Conservation (phyloP, 768 basidiomycete species). For the Boletus coccyginus region DNA sequence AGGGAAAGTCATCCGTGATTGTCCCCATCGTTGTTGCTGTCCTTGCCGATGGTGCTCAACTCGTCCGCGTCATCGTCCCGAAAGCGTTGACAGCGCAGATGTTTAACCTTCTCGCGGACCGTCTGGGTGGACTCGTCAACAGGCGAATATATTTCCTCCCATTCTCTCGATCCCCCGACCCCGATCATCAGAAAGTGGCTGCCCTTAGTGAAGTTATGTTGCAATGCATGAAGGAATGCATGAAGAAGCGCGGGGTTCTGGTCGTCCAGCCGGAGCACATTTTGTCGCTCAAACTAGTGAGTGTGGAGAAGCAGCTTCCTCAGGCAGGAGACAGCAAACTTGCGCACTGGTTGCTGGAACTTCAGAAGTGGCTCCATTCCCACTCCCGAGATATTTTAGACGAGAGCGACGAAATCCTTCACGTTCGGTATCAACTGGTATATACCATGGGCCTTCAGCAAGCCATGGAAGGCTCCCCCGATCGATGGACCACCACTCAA, state of each 20-base stretch:
- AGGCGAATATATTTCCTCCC: slow-evolving; percentile 49
- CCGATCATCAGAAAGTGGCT: slow-evolving; percentile 14
- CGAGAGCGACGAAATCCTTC: slow-evolving; percentile 33
- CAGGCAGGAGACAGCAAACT: background rate
- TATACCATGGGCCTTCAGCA: slow-evolving; percentile 35
- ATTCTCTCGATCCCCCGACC: slow-evolving; percentile 41
- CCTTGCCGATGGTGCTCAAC: slow-evolving; percentile 41
- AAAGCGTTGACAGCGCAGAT: slow-evolving; percentile 47
- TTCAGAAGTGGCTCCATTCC: slow-evolving; percentile 26
- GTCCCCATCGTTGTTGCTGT: slow-evolving; percentile 41
- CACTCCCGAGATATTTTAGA: slow-evolving; percentile 29
- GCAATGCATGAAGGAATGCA: no score
- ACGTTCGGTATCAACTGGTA: slow-evolving; percentile 36
- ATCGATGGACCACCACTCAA: slow-evolving; percentile 35
- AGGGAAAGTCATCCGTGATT: slow-evolving; percentile 51
- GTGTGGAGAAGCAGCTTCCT: slow-evolving; percentile 35
- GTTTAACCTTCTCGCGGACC: slow-evolving; percentile 46
- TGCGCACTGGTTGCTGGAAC: slow-evolving; percentile 22
- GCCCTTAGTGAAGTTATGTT: slow-evolving; percentile 33
- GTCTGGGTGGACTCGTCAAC: slow-evolving; percentile 43
- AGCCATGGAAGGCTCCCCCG: slow-evolving; percentile 28
- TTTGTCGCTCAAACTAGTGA: slow-evolving; percentile 49
- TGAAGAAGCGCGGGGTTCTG: slow-evolving; percentile 39
- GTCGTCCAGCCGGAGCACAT: slow-evolving; percentile 54
- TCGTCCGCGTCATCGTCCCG: slow-evolving; percentile 50